Conservation (phyloP, 257 asterid species). For the Lycium barbarum region DNA sequence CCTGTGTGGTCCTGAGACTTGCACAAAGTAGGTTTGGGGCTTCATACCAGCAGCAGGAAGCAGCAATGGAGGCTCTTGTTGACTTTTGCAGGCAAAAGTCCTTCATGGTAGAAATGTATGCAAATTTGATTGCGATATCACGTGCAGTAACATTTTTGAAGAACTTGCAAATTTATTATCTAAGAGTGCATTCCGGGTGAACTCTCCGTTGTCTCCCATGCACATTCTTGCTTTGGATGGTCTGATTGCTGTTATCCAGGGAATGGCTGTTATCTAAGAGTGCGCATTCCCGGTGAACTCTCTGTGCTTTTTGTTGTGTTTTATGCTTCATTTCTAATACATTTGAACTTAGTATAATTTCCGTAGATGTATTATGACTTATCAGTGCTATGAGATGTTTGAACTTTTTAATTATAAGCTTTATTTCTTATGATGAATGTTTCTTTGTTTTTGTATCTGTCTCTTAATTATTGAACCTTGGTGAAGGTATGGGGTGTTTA, state of each 20-base stretch:
- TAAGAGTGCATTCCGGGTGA: conserved; percentile 95
- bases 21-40: conserved; percentile 92
- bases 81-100: conserved; percentile 94
- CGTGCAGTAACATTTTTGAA: conserved; percentile 93
- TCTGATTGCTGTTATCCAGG: conserved; percentile 94
- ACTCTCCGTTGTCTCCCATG: conserved; percentile 91
- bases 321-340: no score
- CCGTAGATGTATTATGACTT: no score
- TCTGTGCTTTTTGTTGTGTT: no score
- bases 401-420: no score
- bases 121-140: conserved; percentile 95
- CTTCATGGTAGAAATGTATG: conserved; percentile 93
- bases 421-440: no score
- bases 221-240: conserved; percentile 99
- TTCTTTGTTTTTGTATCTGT: no score
- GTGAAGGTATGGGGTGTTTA: not conserved
- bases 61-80: conserved; percentile 97
- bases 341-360: no score
- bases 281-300: no score
- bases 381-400: no score
- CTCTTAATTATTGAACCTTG: no score
- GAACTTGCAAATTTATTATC: conserved; percentile 91
- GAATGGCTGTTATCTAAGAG: conserved; percentile 69
- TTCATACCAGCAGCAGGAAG: conserved; percentile 97
- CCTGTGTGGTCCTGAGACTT: conserved; percentile 93